A percentile compares a stretch with the other conserved stretches of the same genome.
Conservation (phyloP, 2,329 filamentous ascomycete genomes). For the Fusarium mexicanum region DNA sequence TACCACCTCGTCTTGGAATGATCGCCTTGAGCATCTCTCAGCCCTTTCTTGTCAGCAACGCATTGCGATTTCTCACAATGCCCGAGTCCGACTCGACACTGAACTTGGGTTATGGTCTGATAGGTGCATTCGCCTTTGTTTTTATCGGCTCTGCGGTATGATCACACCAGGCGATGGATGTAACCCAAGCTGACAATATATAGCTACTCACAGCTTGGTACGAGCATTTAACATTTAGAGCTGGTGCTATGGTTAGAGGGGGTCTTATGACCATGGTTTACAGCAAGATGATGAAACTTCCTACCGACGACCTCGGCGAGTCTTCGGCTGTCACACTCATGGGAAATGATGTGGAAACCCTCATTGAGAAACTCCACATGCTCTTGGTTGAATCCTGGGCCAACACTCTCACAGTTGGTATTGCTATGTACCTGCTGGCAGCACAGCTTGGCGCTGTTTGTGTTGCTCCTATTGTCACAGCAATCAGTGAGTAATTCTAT, state of each 20-base stretch:
- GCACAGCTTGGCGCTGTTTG: conserved; percentile 48
- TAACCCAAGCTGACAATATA: not conserved
- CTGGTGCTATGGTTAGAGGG: conserved; percentile 44
- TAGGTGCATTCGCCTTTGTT: conserved; percentile 46
- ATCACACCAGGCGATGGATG: rapidly evolving
- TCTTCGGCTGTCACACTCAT: conserved; percentile 46
- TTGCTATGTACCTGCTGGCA: conserved; percentile 46
- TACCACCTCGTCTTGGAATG: conserved; percentile 41
- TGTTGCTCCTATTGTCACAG: conserved; percentile 46
- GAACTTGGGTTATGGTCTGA: conserved; percentile 46
- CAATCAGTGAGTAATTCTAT: conserved; percentile 40
- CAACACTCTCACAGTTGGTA: conserved; percentile 44
- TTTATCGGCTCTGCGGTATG: conserved; percentile 46
- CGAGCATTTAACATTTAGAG: conserved; percentile 46
- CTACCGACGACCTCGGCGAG: conserved; percentile 39
- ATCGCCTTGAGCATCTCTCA: conserved; percentile 46
- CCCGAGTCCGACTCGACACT: conserved; percentile 35
- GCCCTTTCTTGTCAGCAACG: conserved; percentile 45
- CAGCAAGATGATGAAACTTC: conserved; percentile 44
- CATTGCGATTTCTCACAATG: conserved; percentile 42
- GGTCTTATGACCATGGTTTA: conserved; percentile 46
- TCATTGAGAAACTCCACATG: conserved; percentile 41
- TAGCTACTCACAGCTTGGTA: conserved; percentile 45
- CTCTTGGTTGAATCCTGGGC: conserved; percentile 47
- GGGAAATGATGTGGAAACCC: conserved; percentile 47